Evolutionary conservation across 108 stramenopile species (phyloP), one percentile per base, ranked within the genome.

Genomic region (Schizochytrium sp.): DNA sequence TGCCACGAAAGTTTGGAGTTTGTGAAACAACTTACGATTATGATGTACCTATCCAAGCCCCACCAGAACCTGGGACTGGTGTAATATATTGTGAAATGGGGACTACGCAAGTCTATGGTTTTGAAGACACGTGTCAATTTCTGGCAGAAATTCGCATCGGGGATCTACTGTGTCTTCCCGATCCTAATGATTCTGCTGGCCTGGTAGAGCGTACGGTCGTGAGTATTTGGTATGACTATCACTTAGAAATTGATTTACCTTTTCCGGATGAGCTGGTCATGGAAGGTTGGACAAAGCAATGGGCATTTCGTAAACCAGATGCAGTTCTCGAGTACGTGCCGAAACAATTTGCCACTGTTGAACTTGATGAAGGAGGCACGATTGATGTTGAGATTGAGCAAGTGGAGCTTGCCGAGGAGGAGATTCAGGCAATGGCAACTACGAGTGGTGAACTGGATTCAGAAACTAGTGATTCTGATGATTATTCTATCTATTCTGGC

Each of bases 261-360:
- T 83, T 83, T 2, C 50, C 47, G 15, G 8, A 56, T 5, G 17
- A 17, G 47, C 50, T 83, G 15, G 47, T 83, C 17, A 40, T 53
- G 47, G 15, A 28, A 13, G 76, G 53, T 53, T 83, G 76, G 76
- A 83, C 76, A 0, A 83, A 83, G 76, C 47, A 83, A 13, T 83
- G 76, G 76, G 76, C 50, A 38, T 83, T 83, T 83, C 76, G 53
- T 10, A 47, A 83, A 42, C 76, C 76, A 42, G 76, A 83, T 28
- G 53, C 47, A 17, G 28, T 83, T 10, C 47, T 83, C 76, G 76
- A 83, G 76, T 83, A 83, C 53, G 15, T 55, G 45, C 50, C 47
- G 15, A 55, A 5, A 0, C 28, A 83, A 2, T 55, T 83, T 47
- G 2, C 28, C 53, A 17, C 47, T 5, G 76, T 83, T 10, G n/a